Conservation (phyloP, 345 rosid genomes). For the Syzygium oleosum region DNA sequence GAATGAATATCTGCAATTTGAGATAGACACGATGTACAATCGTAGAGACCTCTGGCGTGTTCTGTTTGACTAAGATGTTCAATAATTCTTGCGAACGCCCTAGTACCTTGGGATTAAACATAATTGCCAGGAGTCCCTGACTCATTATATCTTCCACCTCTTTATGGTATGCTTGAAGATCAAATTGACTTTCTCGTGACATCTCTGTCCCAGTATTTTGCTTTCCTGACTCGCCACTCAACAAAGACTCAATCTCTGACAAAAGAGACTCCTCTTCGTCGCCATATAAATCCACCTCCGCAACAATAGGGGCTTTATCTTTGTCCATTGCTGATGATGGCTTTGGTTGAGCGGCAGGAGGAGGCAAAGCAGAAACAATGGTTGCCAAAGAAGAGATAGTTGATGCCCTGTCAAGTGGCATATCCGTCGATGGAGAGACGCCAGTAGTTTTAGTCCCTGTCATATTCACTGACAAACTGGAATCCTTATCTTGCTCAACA, state of each 20-base stretch:
- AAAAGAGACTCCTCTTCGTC: background rate
- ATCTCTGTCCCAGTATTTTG: background rate
- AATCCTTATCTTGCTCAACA: background rate
- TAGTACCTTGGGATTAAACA: too few species aligned
- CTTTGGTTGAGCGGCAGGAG: background rate
- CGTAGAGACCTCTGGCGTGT: background rate
- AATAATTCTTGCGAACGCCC: background rate
- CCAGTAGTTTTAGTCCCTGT: too few species aligned
- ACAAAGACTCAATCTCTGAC: background rate
- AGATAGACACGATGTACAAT: background rate
- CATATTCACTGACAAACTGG: too few species aligned
- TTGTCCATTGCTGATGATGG: background rate
- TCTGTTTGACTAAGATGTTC: background rate
- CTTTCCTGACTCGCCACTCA: background rate
- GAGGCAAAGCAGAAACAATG: background rate
- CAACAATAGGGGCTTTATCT: background rate
- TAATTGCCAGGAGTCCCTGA: background rate
- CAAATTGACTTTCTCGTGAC: background rate
- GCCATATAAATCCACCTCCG: fast-evolving
- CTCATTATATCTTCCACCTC: background rate
- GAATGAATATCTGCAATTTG: background rate
- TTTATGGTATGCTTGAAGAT: background rate
- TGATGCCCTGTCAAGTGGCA: too few species aligned
- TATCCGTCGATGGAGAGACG: too few species aligned
- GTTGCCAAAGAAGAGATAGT: background rate